phyloP scores from a whole-genome alignment of 768 basidiomycete genomes.

The Erythrobasidium yunnanense region DNA sequence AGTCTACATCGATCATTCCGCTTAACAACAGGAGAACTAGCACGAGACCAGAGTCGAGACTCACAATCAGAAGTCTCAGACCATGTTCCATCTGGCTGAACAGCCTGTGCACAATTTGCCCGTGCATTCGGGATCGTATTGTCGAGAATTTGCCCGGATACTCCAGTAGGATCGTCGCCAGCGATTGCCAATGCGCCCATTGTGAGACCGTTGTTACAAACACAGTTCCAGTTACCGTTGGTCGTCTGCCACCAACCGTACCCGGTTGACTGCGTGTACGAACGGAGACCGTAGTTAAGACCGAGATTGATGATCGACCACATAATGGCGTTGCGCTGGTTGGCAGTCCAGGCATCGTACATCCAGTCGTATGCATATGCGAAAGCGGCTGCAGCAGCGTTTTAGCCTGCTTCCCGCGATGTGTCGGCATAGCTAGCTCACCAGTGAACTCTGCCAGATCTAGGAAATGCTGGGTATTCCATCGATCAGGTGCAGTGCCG shows the following conservation, averaged over 20 bases:
- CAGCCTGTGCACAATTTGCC: conserved; percentile 55
- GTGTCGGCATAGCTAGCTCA: too few relatives aligned
- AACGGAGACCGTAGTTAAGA: conserved; percentile 43
- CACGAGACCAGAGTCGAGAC: neutral
- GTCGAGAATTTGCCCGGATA: conserved; percentile 56
- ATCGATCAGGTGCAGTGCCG: neutral
- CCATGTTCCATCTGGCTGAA: conserved; percentile 69
- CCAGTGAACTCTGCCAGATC: conserved; percentile 27
- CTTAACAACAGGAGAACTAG: neutral
- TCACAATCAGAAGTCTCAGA: conserved; percentile 90
- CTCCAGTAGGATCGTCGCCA: conserved; percentile 63
- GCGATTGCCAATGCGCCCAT: conserved; percentile 77
- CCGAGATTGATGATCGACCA: conserved; percentile 67
- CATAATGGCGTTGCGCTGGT: conserved; percentile 60
- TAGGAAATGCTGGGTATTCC: conserved; percentile 16
- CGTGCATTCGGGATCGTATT: conserved; percentile 64
- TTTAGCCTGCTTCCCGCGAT: too few relatives aligned
- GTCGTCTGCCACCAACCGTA: conserved; percentile 36
- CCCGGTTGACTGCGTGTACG: conserved; percentile 17
- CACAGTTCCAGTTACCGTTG: conserved; percentile 80
- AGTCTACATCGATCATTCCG: neutral
- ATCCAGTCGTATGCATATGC: conserved; percentile 88
- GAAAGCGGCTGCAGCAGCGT: conserved; percentile 66
- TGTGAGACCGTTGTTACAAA: conserved; percentile 78
- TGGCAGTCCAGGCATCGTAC: conserved; percentile 65